Evolutionary conservation across 2,329 filamentous ascomycete genomes (phyloP), one percentile per base, ranked within the genome.

Genomic region (Talaromyces sp.): DNA sequence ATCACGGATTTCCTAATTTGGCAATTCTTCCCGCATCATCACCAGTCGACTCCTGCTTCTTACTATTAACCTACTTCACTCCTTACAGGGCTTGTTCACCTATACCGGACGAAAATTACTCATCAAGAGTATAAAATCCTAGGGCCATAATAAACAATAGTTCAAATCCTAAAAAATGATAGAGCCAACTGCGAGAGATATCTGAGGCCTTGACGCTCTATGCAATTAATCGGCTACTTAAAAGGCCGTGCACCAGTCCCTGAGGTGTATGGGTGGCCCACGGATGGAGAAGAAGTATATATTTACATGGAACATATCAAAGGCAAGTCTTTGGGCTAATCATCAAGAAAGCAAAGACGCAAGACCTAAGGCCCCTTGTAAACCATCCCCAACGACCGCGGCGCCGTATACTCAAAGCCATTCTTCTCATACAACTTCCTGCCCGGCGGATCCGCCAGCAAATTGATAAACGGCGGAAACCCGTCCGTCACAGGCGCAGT

Each of bases 391-490:
- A 77, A 24, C 57, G 69, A 66, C n/a, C 61, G 52, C 1, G 73
- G 71, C 57, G 67, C 68, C 29, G 68, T 68, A 14, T 80, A 74
- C 58, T 75, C 72, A 64, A 83, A 83, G 13, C 80, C 81, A 63
- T 80, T 79, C 62, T 71, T 71, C 41, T 67, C 68, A 68, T 83
- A 83, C 58, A 83, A 64, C 62, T 66, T 73, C 59, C 78, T 70
- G 0, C 78, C 81, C 21, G 77, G 70, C 19, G 66, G 70, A 62
- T 83, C 81, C 6, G 81, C 81, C 5, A 81, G 68, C 58, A 83
- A 64, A 43, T 70, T 77, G 8, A 83, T 75, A 63, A 78, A 81
- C 2, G 78, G 72, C 8, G 71, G 75, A 7, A 68, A 63, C 11
- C 58, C 55, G 10, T 60, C 55, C 21, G 53, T n/a, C n/a, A n/a